Evolutionary conservation across 2,329 filamentous ascomycete species (phyloP).

Genomic region (Aspergillus pseudoglaucus): DNA sequence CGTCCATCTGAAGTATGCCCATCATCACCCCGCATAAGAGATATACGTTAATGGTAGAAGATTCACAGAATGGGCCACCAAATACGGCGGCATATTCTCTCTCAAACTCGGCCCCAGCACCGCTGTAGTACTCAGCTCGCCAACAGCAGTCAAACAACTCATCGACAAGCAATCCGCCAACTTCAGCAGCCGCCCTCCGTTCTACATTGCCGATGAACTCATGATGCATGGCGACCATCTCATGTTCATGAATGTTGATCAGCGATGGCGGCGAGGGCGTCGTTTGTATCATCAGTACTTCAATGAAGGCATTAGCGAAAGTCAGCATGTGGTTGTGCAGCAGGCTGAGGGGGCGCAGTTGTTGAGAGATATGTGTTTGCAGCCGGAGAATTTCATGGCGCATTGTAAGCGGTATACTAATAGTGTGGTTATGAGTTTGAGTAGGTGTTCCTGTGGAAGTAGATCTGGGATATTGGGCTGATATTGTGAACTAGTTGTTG

Average conservation of each 20-base stretch:
- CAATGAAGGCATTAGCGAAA: constrained; percentile 41
- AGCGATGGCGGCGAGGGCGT: constrained; percentile 42
- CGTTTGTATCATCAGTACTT: constrained; percentile 42
- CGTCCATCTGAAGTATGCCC: constrained; percentile 20
- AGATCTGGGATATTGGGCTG: not conserved
- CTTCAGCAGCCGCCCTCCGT: constrained; percentile 39
- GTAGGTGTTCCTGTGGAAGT: constrained; percentile 11
- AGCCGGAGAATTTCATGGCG: constrained; percentile 40
- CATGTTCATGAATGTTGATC: constrained; percentile 42
- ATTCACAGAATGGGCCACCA: constrained; percentile 40
- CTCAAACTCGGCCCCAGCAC: constrained; percentile 40
- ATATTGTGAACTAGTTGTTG: constrained; percentile 16
- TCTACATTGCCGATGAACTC: constrained; percentile 37
- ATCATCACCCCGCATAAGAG: no score
- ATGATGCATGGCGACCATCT: constrained; percentile 45
- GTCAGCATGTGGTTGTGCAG: constrained; percentile 36
- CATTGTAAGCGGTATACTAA: constrained; percentile 46
- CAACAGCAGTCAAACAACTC: constrained; percentile 36
- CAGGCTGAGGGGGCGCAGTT: constrained; percentile 47
- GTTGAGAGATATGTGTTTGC: constrained; percentile 38
- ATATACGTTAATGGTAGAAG: constrained; percentile 12
- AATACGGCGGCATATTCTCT: constrained; percentile 39
- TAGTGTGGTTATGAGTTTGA: constrained; percentile 42
- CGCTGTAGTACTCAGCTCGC: constrained; percentile 37
- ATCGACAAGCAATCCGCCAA: constrained; percentile 41